phyloP scores from a whole-genome alignment of 2,329 filamentous ascomycete species.

The Seiridium cupressi region DNA sequence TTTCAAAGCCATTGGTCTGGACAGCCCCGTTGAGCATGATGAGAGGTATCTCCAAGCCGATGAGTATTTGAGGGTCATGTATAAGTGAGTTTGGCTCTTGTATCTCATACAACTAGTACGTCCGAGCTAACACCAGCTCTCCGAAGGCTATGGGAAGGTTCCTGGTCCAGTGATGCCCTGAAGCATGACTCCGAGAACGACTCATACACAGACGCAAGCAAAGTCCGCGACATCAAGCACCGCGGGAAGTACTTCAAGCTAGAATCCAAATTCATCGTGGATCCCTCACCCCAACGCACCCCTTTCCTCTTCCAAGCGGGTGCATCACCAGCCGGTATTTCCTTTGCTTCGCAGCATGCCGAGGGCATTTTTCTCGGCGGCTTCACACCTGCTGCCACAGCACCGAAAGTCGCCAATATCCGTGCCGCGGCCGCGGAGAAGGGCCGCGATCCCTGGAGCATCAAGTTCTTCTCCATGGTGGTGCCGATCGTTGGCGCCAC shows the following conservation, averaged over 20 bases:
- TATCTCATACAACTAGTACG: no score
- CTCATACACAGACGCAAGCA: slow-evolving; percentile 55
- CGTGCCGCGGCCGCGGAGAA: slow-evolving; percentile 44
- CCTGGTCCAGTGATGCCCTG: slow-evolving; percentile 57
- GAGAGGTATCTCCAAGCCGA: slow-evolving; percentile 60
- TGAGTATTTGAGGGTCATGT: slow-evolving; percentile 60
- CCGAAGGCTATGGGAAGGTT: slow-evolving; percentile 49
- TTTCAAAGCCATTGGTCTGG: slow-evolving; percentile 60
- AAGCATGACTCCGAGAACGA: slow-evolving; percentile 50
- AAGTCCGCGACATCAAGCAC: slow-evolving; percentile 60
- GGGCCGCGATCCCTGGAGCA: slow-evolving; percentile 53
- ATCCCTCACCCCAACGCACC: slow-evolving; percentile 55
- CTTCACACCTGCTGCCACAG: slow-evolving; percentile 46
- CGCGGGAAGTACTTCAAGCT: slow-evolving; percentile 53
- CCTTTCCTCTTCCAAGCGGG: slow-evolving; percentile 59
- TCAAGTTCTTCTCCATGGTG: slow-evolving; percentile 55
- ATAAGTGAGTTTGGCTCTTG: slow-evolving; percentile 46
- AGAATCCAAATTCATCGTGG: slow-evolving; percentile 43
- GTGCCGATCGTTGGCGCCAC: slow-evolving; percentile 49
- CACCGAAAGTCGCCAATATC: slow-evolving; percentile 50
- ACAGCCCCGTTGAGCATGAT: slow-evolving; percentile 58
- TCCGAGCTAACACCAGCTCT: no score
- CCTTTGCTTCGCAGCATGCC: slow-evolving; percentile 55
- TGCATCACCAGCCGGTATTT: slow-evolving; percentile 53
- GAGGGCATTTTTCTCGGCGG: slow-evolving; percentile 59